These are phyloP conservation scores for Debaryomycetaceae sp. DNA, from an alignment of 1,139 yeast genomes.

Conservation along the genomic window DNA sequence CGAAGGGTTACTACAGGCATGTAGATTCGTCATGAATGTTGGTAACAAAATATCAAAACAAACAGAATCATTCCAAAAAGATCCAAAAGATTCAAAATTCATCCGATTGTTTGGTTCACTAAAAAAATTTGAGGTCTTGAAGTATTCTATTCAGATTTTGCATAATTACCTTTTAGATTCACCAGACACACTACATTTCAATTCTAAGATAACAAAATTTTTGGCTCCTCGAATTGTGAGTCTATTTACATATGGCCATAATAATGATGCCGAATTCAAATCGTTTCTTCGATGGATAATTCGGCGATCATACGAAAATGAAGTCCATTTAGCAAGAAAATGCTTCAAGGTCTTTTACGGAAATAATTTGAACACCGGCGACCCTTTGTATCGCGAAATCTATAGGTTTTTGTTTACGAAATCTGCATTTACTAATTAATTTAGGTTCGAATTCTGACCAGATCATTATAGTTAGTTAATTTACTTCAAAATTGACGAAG, in stretches of 20 bases:
- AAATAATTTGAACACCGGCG: too few species aligned
- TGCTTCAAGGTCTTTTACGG: constrained; percentile 13
- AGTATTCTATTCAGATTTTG: constrained; percentile 6
- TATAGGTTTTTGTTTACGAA: too few species aligned
- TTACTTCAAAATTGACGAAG: too few species aligned
- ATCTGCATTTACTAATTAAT: too few species aligned
- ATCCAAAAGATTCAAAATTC: background rate
- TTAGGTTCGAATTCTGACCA: too few species aligned
- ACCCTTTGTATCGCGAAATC: too few species aligned
- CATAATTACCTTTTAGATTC: constrained; percentile 7
- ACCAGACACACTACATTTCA: background rate
- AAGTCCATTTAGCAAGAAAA: constrained; percentile 9
- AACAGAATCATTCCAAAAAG: background rate
- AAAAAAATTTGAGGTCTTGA: background rate
- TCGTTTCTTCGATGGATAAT: constrained; percentile 20
- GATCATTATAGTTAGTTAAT: too few species aligned
- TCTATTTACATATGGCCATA: background rate
- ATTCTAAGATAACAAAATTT: background rate
- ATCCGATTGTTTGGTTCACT: background rate
- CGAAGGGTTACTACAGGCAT: constrained; percentile 16
- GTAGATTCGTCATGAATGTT: constrained; percentile 10
- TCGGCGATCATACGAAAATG: constrained; percentile 6
- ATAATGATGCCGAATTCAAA: constrained; percentile 8
- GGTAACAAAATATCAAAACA: background rate
- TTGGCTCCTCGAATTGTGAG: background rate